These are phyloP conservation scores for Monilinia aucupariae DNA, from an alignment of 2,329 filamentous ascomycete genomes.

Conservation along the genomic window DNA sequence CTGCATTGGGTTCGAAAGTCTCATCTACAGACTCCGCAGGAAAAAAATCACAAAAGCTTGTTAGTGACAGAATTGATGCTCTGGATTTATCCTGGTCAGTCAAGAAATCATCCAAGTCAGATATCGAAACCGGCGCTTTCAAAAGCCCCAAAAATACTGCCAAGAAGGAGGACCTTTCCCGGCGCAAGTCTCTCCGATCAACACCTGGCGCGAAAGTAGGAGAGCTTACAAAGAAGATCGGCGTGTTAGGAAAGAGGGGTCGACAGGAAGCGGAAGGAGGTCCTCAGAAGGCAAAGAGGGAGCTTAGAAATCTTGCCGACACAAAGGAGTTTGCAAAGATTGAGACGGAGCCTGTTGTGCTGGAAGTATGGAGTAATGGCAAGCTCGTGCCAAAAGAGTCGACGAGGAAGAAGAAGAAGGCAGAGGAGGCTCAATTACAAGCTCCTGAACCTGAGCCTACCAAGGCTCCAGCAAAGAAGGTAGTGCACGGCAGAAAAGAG, in stretches of 20 bases:
- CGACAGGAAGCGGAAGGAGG: slow-evolving; percentile 46
- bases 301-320: slow-evolving; percentile 55
- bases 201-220: slow-evolving; percentile 40
- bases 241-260: slow-evolving; percentile 55
- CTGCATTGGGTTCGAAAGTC: slow-evolving; percentile 33
- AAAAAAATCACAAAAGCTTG: slow-evolving; percentile 31
- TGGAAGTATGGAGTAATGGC: slow-evolving; percentile 60
- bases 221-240: slow-evolving; percentile 43
- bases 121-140: slow-evolving; percentile 27
- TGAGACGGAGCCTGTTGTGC: slow-evolving; percentile 51
- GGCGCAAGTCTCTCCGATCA: slow-evolving; percentile 40
- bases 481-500: slow-evolving; percentile 28
- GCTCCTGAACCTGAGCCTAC: neutral
- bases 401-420: slow-evolving; percentile 35
- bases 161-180: slow-evolving; percentile 30
- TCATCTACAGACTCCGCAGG: slow-evolving; percentile 26
- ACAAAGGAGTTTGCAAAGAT: slow-evolving; percentile 57
- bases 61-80: slow-evolving; percentile 43
- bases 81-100: slow-evolving; percentile 43
- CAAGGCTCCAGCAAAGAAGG: slow-evolving; percentile 16
- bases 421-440: slow-evolving; percentile 30
- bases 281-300: slow-evolving; percentile 47
- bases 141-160: slow-evolving; percentile 32
- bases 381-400: slow-evolving; percentile 47
- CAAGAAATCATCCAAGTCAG: slow-evolving; percentile 37